Evolutionary conservation across 805 yeast species (phyloP).

Genomic region (Debaryomyces hansenii): DNA sequence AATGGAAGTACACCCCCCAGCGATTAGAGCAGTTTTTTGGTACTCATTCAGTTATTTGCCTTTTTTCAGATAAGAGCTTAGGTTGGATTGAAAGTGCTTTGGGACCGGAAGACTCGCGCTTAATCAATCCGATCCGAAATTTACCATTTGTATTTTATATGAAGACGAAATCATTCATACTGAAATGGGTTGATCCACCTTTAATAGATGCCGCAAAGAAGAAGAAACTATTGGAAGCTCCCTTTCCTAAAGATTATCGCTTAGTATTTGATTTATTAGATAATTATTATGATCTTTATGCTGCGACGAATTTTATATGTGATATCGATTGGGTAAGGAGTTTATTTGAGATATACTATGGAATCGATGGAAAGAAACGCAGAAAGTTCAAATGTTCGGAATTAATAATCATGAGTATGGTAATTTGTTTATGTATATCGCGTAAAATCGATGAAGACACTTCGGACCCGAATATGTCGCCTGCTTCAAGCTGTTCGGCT

Average conservation of each 20-base stretch:
- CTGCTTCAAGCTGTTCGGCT: not conserved
- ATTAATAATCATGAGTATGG: slow-evolving; percentile 31
- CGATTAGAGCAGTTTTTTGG: slow-evolving; percentile 28
- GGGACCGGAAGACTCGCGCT: slow-evolving; percentile 17
- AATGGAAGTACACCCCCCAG: not conserved
- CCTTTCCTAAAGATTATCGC: slow-evolving; percentile 24
- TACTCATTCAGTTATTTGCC: slow-evolving; percentile 34
- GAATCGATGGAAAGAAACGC: slow-evolving; percentile 8
- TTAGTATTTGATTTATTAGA: slow-evolving; percentile 27
- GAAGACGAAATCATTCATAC: slow-evolving; percentile 15
- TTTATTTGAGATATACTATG: slow-evolving; percentile 26
- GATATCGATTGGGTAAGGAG: slow-evolving; percentile 12
- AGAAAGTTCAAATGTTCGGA: slow-evolving; percentile 28
- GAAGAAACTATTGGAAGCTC: slow-evolving; percentile 19
- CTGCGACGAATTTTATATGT: slow-evolving; percentile 20
- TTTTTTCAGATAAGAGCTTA: slow-evolving; percentile 34
- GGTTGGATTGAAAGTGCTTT: slow-evolving; percentile 30
- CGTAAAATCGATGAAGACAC: slow-evolving; percentile 17
- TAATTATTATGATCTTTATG: slow-evolving; percentile 20
- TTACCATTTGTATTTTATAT: slow-evolving; percentile 25
- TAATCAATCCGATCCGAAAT: slow-evolving; percentile 26
- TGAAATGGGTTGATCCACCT: slow-evolving; percentile 34
- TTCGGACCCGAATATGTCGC: not conserved
- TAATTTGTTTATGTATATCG: slow-evolving; percentile 24
- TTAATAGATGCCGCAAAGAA: slow-evolving; percentile 17